Evolutionary conservation across 352 stramenopile genomes (phyloP).

Genomic region (Globisporangium nagaii): DNA sequence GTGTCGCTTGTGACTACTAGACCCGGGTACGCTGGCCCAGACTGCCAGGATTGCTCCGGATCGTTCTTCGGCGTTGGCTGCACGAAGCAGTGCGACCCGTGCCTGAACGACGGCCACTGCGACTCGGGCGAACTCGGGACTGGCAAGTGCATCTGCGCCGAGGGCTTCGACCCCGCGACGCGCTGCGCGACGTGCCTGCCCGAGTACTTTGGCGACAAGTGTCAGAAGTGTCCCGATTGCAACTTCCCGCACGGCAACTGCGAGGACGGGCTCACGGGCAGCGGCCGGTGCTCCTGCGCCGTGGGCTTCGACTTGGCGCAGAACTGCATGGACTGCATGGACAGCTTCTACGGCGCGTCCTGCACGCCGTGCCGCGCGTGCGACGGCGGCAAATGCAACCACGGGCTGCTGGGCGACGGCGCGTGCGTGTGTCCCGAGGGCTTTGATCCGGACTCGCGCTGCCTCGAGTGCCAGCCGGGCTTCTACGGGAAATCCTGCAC

Average conservation of each 20-base stretch:
- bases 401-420: constrained; percentile 68
- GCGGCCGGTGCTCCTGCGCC: constrained; percentile 78
- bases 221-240: constrained; percentile 67
- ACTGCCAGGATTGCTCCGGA: constrained; percentile 59
- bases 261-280: constrained; percentile 73
- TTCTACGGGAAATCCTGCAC: constrained; percentile 80
- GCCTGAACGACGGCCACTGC: constrained; percentile 68
- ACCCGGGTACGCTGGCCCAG: constrained; percentile 56
- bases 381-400: constrained; percentile 73
- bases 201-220: constrained; percentile 65
- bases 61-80: constrained; percentile 57
- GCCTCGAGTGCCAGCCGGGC: constrained; percentile 59
- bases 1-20: no score
- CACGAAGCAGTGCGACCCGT: constrained; percentile 55
- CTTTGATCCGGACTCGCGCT: constrained; percentile 66
- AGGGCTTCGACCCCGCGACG: constrained; percentile 72
- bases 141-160: constrained; percentile 62
- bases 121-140: constrained; percentile 52
- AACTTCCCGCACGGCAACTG: constrained; percentile 85
- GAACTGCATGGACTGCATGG: constrained; percentile 84
- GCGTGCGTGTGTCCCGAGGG: constrained; percentile 78
- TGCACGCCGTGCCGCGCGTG: constrained; percentile 80
- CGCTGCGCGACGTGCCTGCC: constrained; percentile 77
- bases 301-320: constrained; percentile 67
- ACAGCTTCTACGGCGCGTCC: constrained; percentile 64